Evolutionary conservation across 768 basidiomycete genomes (phyloP).

Genomic region (Lactarius sanguifluus): DNA sequence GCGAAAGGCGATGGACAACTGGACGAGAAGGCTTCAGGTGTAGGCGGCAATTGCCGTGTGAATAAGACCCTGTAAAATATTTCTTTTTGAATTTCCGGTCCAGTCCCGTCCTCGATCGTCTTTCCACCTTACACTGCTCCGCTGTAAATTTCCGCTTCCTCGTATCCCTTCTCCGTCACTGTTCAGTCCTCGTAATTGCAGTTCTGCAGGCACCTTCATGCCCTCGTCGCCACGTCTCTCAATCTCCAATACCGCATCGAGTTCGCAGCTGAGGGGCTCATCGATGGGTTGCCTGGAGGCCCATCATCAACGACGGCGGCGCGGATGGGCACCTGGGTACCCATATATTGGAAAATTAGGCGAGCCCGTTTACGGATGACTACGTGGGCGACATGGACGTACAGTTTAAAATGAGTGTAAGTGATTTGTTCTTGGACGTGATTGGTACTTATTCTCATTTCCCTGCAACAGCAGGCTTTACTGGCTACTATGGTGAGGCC

Average conservation of each 20-base stretch:
- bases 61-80: not conserved
- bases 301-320: constrained; percentile 33
- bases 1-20: constrained; percentile 7
- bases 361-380: too few relatives aligned
- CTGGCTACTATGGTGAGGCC: too few relatives aligned
- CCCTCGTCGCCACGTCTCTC: constrained; percentile 30
- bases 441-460: too few relatives aligned
- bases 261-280: constrained; percentile 35
- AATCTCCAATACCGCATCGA: constrained; percentile 38
- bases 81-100: not conserved
- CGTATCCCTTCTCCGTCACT: too few relatives aligned
- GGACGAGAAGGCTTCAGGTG: not conserved
- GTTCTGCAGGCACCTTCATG: constrained; percentile 32
- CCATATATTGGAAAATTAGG: too few relatives aligned
- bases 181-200: constrained; percentile 6
- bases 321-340: constrained; percentile 31
- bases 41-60: not conserved
- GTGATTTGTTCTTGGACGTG: too few relatives aligned
- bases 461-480: too few relatives aligned
- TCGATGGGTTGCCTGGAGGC: constrained; percentile 29
- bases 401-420: too few relatives aligned
- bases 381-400: too few relatives aligned
- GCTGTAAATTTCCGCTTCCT: not conserved
- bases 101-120: not conserved
- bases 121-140: constrained; percentile 11